Evolutionary conservation across 2,329 filamentous ascomycete genomes (phyloP), one percentile per base, ranked within the genome.

Genomic region (Alternaria sp.): DNA sequence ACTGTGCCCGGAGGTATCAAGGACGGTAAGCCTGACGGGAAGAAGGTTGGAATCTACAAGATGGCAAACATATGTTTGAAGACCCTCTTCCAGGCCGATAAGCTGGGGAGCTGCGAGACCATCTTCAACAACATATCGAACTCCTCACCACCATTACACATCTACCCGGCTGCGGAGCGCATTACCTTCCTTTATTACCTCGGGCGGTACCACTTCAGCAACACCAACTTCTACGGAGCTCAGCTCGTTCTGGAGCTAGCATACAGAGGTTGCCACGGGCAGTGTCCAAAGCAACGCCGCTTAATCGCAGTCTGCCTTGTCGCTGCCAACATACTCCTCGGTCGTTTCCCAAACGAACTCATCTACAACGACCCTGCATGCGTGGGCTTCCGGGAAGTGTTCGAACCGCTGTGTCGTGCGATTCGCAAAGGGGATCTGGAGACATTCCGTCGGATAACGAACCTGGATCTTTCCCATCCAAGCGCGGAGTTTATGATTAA

Each of bases 131-230:
- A 96, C 75, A 95, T 97, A 67, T 90, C 89, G 54, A 90, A 92
- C 60, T 91, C 92, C 68, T 94, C 92, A 0, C 94, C 94, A 1
- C 92, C 93, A 0, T 82, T 98, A 12, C 86, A 87, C 2, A 87
- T 92, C 55, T 98, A 96, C 75, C 93, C 94, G 3, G 93, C 92
- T 21, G 87, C 91, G 6, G 92, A 98, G 77, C 89, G 94, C 53
- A 93, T 97, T 55, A 97, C 94, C 4, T 98, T 94, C 72, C 89
- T 98, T 14, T 97, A 97, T 82, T 97, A 97, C 77, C 89, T 98
- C 6, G 95, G 95, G 18, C 90, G 94, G 62, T 97, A 95, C 81
- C 89, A 94, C 75, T 93, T 97, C 78, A 89, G 92, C 67, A 94
- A 93, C 78, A 91, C 89, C 69, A 90, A 97, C 76, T 97, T 93